Percentiles rank a stretch among this genome's conserved stretches.
Conservation (phyloP, 495 filamentous ascomycete species). For the Letharia columbiana region DNA sequence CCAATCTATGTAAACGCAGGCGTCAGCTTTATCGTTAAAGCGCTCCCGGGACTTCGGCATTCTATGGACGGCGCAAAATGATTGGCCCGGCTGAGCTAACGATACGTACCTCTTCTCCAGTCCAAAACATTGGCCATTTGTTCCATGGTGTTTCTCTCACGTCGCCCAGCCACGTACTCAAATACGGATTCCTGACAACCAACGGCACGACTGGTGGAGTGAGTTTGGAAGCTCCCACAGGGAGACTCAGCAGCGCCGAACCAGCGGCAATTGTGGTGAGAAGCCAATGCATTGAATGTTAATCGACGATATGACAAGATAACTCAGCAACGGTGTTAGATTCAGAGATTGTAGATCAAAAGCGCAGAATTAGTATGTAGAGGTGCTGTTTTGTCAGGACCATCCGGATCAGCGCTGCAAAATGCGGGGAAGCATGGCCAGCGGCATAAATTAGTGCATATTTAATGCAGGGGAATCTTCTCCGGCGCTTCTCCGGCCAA, state of each 20-base stretch:
- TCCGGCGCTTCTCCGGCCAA: conserved; percentile 1
- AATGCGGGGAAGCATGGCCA: not conserved
- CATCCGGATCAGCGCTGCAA: not conserved
- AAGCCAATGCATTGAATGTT: conserved; percentile 17
- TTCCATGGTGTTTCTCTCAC: conserved; percentile 80
- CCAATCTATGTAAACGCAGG: conserved; percentile 48
- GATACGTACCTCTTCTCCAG: conserved; percentile 53
- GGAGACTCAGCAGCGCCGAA: conserved; percentile 19
- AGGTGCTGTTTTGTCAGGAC: not conserved
- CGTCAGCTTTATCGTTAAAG: conserved; percentile 1
- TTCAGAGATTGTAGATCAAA: not conserved
- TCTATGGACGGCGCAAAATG: not conserved
- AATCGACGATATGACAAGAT: not conserved
- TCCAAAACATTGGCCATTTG: conserved; percentile 93
- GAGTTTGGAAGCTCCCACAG: conserved; percentile 35
- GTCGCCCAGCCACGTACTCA: conserved; percentile 77
- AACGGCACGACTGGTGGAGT: conserved; percentile 81
- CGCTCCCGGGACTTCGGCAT: not conserved
- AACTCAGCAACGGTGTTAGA: not conserved
- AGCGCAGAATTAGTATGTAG: not conserved
- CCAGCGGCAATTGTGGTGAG: conserved; percentile 15
- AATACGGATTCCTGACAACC: conserved; percentile 83
- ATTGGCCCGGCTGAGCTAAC: not conserved
- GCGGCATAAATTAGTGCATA: not conserved
- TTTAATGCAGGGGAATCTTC: not conserved